Conservation (phyloP, 1,284 basidiomycete genomes). For the Polyporus tsugae region DNA sequence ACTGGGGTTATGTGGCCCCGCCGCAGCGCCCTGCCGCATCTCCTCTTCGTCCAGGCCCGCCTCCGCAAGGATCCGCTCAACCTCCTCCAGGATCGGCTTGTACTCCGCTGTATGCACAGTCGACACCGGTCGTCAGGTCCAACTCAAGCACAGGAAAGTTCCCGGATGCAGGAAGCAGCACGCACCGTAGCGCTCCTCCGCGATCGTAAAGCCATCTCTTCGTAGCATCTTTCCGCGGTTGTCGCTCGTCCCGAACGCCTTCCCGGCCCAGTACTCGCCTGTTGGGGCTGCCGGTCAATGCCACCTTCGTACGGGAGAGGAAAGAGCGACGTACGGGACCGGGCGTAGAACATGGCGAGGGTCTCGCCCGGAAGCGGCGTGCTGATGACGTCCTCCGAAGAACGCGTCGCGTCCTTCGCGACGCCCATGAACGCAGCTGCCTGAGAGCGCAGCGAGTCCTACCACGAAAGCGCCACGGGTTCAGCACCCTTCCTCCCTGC, state of each 20-base stretch:
- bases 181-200: slow-evolving; percentile 61
- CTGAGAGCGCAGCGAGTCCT: slow-evolving; percentile 66
- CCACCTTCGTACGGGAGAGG: too few species aligned
- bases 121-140: neutral
- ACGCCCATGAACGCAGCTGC: slow-evolving; percentile 82
- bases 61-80: slow-evolving; percentile 86
- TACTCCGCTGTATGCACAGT: slow-evolving; percentile 59
- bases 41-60: slow-evolving; percentile 91
- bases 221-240: slow-evolving; percentile 85
- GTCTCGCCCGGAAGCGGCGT: slow-evolving; percentile 93
- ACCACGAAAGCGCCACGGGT: neutral
- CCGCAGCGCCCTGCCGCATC: slow-evolving; percentile 62
- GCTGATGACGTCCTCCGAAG: slow-evolving; percentile 78
- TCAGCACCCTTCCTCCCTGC: neutral
- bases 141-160: neutral
- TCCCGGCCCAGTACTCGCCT: slow-evolving; percentile 87
- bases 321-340: slow-evolving; percentile 63
- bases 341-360: slow-evolving; percentile 84
- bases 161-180: neutral
- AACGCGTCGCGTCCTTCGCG: slow-evolving; percentile 67
- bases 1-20: slow-evolving; percentile 44
- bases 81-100: slow-evolving; percentile 82
- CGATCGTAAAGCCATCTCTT: slow-evolving; percentile 80
- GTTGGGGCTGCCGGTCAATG: neutral
- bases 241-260: slow-evolving; percentile 68